Evolutionary conservation across 2,329 filamentous ascomycete genomes (phyloP).

Genomic region (Neopestalotiopsis sp.): DNA sequence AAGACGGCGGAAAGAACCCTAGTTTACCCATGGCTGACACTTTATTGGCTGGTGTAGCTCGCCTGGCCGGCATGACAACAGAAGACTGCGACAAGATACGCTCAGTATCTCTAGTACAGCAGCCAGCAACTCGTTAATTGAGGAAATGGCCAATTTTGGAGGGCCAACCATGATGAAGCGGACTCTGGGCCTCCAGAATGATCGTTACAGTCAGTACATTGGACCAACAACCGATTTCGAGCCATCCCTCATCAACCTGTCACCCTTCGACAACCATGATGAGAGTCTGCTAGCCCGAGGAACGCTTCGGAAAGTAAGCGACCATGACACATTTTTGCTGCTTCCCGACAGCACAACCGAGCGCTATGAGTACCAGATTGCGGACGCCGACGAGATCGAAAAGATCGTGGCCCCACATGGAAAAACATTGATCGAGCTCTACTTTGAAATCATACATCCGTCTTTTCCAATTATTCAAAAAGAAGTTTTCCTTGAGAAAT

Average conservation of each 20-base stretch:
- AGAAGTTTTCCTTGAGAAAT: conserved; percentile 79
- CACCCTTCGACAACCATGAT: conserved; percentile 80
- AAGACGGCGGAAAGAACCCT: conserved; percentile 13
- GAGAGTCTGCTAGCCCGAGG: conserved; percentile 76
- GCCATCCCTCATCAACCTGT: conserved; percentile 81
- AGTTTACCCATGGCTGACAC: conserved; percentile 45
- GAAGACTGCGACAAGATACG: conserved; percentile 58
- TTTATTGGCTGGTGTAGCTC: conserved; percentile 59
- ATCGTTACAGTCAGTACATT: conserved; percentile 83
- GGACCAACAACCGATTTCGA: conserved; percentile 85
- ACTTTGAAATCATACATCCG: conserved; percentile 82
- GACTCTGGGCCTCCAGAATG: conserved; percentile 76
- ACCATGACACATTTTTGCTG: conserved; percentile 80
- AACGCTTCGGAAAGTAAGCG: conserved; percentile 76
- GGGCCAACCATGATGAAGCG: conserved; percentile 70
- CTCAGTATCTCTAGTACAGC: conserved; percentile 67
- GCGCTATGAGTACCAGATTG: conserved; percentile 71
- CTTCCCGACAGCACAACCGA: conserved; percentile 76
- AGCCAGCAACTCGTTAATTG: conserved; percentile 67
- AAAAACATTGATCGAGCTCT: conserved; percentile 77
- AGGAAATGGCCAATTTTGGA: conserved; percentile 75
- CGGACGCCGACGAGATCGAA: conserved; percentile 76
- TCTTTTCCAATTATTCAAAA: conserved; percentile 85
- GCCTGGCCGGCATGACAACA: conserved; percentile 60
- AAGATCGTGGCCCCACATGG: conserved; percentile 78